Evolutionary conservation across 192 early-diverging fungal genomes (phyloP).

Genomic region (Coemansia aciculifera): DNA sequence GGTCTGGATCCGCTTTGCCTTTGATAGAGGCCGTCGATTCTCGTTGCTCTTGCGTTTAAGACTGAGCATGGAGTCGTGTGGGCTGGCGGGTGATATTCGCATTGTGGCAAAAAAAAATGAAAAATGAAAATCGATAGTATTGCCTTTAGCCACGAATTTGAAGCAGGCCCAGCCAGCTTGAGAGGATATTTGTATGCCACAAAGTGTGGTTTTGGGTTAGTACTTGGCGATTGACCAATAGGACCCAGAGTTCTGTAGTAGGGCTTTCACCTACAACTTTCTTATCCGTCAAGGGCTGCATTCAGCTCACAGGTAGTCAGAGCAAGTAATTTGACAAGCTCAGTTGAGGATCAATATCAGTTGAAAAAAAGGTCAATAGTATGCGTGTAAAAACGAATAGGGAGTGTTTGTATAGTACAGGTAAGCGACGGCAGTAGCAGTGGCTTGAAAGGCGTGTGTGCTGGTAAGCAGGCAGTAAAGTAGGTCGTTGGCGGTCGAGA

Average conservation of each 20-base stretch:
- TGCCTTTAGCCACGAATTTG: background rate
- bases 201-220: background rate
- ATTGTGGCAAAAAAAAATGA: background rate
- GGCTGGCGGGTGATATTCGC: background rate
- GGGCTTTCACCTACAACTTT: background rate
- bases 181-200: background rate
- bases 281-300: background rate
- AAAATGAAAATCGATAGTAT: background rate
- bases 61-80: background rate
- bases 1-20: background rate
- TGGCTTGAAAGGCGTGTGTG: background rate
- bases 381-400: background rate
- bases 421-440: constrained; percentile 1
- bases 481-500: background rate
- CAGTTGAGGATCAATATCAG: background rate
- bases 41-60: background rate
- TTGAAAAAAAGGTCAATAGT: background rate
- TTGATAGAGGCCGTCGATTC: background rate
- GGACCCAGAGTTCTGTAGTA: background rate
- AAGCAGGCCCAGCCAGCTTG: background rate
- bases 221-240: background rate
- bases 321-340: background rate
- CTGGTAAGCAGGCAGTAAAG: background rate
- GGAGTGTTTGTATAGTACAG: constrained; percentile 11
- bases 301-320: background rate